Conservation (phyloP, 1,139 yeast genomes). For the Hemisphaericaspora lyxosophila region DNA sequence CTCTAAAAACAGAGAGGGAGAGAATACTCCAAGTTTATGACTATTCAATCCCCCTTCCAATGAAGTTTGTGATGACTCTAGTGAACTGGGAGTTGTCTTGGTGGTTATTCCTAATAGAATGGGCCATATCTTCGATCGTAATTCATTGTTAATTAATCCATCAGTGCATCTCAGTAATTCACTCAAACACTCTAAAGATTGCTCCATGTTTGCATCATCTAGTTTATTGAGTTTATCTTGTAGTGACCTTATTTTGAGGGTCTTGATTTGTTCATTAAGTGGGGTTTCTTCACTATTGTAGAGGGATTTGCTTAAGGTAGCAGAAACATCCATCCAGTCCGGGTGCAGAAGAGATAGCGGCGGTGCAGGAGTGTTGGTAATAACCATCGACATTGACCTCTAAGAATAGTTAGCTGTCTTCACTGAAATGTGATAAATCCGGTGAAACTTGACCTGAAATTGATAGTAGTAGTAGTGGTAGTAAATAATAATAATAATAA, state of each 20-base stretch:
- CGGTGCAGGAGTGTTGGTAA: conserved; percentile 4
- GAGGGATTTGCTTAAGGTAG: conserved; percentile 48
- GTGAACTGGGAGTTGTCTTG: not conserved
- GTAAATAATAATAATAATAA: no score
- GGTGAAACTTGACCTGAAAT: no score
- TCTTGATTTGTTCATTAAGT: conserved; percentile 36
- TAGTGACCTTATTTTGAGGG: conserved; percentile 41
- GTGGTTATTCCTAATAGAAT: conserved; percentile 27
- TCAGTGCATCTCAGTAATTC: conserved; percentile 45
- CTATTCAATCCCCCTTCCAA: conserved; percentile 1
- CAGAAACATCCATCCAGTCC: conserved; percentile 55
- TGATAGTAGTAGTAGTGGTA: no score
- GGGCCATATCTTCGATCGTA: conserved; percentile 52
- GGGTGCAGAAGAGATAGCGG: conserved; percentile 22
- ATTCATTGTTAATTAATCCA: conserved; percentile 45
- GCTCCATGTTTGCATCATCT: conserved; percentile 12
- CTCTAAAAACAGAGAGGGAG: conserved; percentile 15
- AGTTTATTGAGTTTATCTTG: conserved; percentile 20
- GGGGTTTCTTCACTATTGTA: conserved; percentile 45
- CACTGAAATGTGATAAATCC: conserved; percentile 1
- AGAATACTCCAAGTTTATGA: not conserved
- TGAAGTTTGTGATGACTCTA: conserved; percentile 1
- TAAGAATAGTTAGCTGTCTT: not conserved
- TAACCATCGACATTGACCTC: conserved; percentile 4
- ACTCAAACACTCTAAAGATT: conserved; percentile 27